A percentile compares a stretch with the other conserved stretches of the same genome.
Conservation (phyloP, 495 filamentous ascomycete genomes). For the Barbatosphaeria neglecta region DNA sequence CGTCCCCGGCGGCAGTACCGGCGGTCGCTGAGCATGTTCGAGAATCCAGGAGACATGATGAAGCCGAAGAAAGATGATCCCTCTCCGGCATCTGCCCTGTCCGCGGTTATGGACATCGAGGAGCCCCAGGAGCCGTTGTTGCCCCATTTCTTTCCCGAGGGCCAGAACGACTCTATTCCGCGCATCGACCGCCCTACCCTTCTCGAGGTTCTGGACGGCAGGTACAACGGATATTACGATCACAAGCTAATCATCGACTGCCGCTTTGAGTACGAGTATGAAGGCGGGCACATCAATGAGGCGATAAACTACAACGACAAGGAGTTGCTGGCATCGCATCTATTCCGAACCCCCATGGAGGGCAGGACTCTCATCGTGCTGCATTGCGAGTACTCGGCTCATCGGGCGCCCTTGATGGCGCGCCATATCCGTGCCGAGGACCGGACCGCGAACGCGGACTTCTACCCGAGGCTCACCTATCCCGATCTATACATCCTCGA, state of each 20-base stretch:
- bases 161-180: constrained; percentile 71
- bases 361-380: constrained; percentile 73
- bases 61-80: constrained; percentile 50
- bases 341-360: constrained; percentile 56
- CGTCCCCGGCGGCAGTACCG: constrained; percentile 81
- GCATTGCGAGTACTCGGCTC: constrained; percentile 97
- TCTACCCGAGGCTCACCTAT: constrained; percentile 79
- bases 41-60: constrained; percentile 77
- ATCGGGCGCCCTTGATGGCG: constrained; percentile 95
- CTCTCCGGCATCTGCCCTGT: constrained; percentile 37
- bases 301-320: constrained; percentile 96
- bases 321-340: constrained; percentile 62
- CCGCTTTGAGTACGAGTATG: constrained; percentile 97
- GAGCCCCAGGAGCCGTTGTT: constrained; percentile 55
- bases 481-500: constrained; percentile 96
- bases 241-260: constrained; percentile 84
- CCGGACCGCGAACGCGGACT: constrained; percentile 66
- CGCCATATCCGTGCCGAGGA: constrained; percentile 79
- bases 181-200: constrained; percentile 74
- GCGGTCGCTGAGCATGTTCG: constrained; percentile 94
- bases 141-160: constrained; percentile 75
- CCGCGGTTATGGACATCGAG: constrained; percentile 68
- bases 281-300: constrained; percentile 86
- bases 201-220: constrained; percentile 75
- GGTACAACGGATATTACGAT: constrained; percentile 61